phyloP scores from a whole-genome alignment of 176 grass and related monocot genomes.

The Microstegium vimineum region DNA sequence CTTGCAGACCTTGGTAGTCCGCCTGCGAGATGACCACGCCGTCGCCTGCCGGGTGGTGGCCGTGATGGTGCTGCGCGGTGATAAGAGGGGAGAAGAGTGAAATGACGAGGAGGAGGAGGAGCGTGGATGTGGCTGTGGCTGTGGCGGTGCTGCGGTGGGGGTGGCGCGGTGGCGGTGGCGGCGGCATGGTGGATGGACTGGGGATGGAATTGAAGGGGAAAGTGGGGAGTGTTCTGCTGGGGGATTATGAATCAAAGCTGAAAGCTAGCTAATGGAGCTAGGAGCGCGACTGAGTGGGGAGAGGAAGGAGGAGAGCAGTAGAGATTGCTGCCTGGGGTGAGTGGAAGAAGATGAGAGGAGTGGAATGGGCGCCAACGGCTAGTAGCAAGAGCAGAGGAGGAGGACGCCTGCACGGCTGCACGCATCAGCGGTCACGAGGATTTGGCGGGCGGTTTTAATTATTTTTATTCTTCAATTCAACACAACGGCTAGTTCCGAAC shows the following conservation, averaged over 20 bases:
- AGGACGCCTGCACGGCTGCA: too few species aligned
- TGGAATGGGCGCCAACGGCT: too few species aligned
- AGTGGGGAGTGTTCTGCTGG: too few species aligned
- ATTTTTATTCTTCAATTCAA: too few species aligned
- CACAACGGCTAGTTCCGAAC: too few species aligned
- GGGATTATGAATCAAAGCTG: too few species aligned
- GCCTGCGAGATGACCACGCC: slow-evolving; percentile 54
- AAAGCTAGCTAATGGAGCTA: not conserved
- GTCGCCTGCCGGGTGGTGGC: not conserved
- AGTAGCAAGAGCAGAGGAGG: too few species aligned
- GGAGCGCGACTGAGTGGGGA: too few species aligned
- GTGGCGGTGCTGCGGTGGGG: not conserved
- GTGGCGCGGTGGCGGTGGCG: not conserved
- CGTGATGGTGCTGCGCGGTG: not conserved
- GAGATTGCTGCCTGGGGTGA: not conserved
- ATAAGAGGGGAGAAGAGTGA: not conserved
- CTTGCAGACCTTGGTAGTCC: slow-evolving; percentile 63
- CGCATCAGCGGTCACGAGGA: too few species aligned
- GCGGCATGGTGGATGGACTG: not conserved
- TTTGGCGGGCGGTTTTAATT: too few species aligned
- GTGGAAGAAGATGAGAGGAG: too few species aligned
- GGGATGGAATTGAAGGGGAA: too few species aligned
- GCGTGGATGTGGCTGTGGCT: not conserved
- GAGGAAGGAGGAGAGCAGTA: not conserved
- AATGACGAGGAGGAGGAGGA: slow-evolving; percentile 17